phyloP scores from a whole-genome alignment of 2,329 filamentous ascomycete genomes.

The Hypoxylon sp. region DNA sequence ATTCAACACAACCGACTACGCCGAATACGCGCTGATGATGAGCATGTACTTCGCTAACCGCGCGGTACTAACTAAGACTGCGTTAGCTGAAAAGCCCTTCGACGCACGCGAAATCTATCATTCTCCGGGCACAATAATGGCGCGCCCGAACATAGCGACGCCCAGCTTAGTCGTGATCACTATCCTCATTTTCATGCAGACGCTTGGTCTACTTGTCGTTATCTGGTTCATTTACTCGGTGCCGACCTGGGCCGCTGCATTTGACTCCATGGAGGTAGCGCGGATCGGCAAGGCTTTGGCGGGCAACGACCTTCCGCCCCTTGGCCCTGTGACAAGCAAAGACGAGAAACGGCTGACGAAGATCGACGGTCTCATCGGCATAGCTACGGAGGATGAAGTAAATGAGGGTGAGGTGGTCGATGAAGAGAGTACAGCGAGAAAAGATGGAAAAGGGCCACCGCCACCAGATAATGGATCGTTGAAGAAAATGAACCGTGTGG shows the following conservation, averaged over 20 bases:
- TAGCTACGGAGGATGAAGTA: neutral
- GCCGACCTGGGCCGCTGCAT: conserved; percentile 33
- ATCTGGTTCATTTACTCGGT: conserved; percentile 32
- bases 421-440: neutral
- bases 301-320: conserved; percentile 30
- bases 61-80: conserved; percentile 31
- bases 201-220: conserved; percentile 17
- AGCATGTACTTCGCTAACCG: conserved; percentile 41
- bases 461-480: neutral
- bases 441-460: neutral
- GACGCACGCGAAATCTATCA: conserved; percentile 29
- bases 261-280: conserved; percentile 29
- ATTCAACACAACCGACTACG: conserved; percentile 25
- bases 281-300: conserved; percentile 30
- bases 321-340: conserved; percentile 24
- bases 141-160: conserved; percentile 23
- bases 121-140: conserved; percentile 29
- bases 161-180: conserved; percentile 32
- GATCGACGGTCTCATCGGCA: conserved; percentile 25
- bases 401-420: neutral
- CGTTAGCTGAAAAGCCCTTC: neutral
- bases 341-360: conserved; percentile 27
- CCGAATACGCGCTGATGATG: conserved; percentile 40
- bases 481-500: neutral
- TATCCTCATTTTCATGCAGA: conserved; percentile 29